Evolutionary conservation across 108 stramenopile species (phyloP).

Genomic region (Cyclotella atomus): DNA sequence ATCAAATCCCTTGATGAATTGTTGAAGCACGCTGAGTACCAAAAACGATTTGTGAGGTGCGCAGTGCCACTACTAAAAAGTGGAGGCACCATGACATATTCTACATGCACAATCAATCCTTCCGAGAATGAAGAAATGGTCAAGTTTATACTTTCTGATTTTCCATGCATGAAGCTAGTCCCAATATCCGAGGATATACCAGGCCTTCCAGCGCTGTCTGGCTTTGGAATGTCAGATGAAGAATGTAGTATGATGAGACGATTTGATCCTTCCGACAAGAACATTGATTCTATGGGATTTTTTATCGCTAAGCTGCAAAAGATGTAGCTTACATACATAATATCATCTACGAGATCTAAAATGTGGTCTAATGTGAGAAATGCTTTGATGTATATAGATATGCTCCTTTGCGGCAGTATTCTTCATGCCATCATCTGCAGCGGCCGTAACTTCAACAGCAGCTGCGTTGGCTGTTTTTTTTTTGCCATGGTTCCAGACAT

Average conservation of each 20-base stretch:
- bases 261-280: constrained; percentile 65
- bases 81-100: constrained; percentile 74
- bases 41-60: constrained; percentile 55
- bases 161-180: constrained; percentile 65
- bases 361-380: no score
- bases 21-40: constrained; percentile 59
- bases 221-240: constrained; percentile 53
- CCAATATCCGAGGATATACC: constrained; percentile 50
- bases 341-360: no score
- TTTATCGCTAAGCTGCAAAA: constrained; percentile 78
- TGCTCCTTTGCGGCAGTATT: no score
- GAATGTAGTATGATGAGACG: constrained; percentile 58
- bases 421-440: no score
- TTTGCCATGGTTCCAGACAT: no score
- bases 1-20: constrained; percentile 49
- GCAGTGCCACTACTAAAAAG: constrained; percentile 65
- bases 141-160: constrained; percentile 53
- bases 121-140: constrained; percentile 75
- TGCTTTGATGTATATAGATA: no score
- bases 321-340: not conserved
- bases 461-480: no score
- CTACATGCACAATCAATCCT: constrained; percentile 72
- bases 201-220: constrained; percentile 53
- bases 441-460: no score
- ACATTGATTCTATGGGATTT: constrained; percentile 73